A percentile compares a stretch with the other conserved stretches of the same genome.
These are phyloP conservation scores for Colletotrichum aenigma DNA, from an alignment of 2,329 filamentous ascomycete species.

Conservation along the genomic window DNA sequence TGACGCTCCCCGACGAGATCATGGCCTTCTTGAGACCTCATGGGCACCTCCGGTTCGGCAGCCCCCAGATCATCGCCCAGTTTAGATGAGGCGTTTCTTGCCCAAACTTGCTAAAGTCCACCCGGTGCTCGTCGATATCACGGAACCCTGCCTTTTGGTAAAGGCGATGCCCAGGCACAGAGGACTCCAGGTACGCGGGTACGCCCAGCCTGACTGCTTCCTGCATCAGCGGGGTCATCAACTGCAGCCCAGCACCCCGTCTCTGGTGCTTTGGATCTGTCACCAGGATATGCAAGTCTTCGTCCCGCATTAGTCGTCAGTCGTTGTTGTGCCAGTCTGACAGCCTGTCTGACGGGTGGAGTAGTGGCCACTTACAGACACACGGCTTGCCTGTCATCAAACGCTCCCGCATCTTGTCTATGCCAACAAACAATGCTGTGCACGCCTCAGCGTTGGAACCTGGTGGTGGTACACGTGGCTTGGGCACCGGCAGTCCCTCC, in stretches of 20 bases:
- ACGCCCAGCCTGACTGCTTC: constrained; percentile 40
- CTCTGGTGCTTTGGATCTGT: constrained; percentile 40
- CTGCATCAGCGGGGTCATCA: constrained; percentile 37
- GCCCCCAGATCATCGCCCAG: constrained; percentile 22
- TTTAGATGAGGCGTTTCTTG: background rate
- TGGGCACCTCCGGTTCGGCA: constrained; percentile 3
- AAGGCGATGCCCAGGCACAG: constrained; percentile 31
- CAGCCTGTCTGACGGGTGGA: background rate
- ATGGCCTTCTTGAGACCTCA: background rate
- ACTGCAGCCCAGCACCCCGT: constrained; percentile 36
- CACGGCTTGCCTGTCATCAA: constrained; percentile 34
- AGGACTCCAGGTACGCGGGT: constrained; percentile 40
- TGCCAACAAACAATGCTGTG: constrained; percentile 32
- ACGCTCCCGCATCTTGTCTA: constrained; percentile 32
- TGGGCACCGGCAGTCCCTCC: constrained; percentile 26
- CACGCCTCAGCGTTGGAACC: constrained; percentile 37
- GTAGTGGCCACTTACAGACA: constrained; percentile 33
- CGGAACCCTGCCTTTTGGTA: constrained; percentile 40
- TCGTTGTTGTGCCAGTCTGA: background rate
- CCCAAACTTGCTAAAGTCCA: constrained; percentile 12
- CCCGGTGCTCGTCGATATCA: constrained; percentile 25
- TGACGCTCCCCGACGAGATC: background rate
- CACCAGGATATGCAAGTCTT: constrained; percentile 41
- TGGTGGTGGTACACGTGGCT: constrained; percentile 27
- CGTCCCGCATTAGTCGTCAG: background rate